phyloP scores from a whole-genome alignment of 208 protist species.

The Giardia duodenalis region DNA sequence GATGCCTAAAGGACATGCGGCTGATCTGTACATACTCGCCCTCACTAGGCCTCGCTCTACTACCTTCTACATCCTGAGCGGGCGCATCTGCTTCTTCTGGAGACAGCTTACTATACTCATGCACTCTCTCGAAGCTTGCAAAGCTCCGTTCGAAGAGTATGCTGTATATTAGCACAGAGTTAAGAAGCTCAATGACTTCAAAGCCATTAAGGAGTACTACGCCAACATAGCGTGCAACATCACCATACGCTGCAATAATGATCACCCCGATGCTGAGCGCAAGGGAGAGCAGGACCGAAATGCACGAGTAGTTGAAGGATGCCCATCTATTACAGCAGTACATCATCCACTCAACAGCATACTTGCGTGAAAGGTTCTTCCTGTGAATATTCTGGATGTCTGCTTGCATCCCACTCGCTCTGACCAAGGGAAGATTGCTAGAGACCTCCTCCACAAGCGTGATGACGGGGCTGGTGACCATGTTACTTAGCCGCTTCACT shows the following conservation, averaged over 20 bases:
- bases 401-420: background rate
- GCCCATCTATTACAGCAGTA: background rate
- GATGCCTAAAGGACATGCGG: conserved; percentile 40
- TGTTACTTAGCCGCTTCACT: background rate
- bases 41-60: background rate
- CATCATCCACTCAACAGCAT: background rate
- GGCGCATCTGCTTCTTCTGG: background rate
- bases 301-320: conserved; percentile 24
- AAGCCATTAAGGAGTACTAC: conserved; percentile 34
- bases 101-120: conserved; percentile 38
- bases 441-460: background rate
- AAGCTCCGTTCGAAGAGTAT: conserved; percentile 49
- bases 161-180: conserved; percentile 27
- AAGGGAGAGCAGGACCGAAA: conserved; percentile 8
- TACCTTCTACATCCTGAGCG: background rate
- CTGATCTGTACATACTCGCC: conserved; percentile 29
- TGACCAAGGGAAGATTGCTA: background rate
- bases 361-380: background rate
- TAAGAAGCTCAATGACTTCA: conserved; percentile 26
- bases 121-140: conserved; percentile 47
- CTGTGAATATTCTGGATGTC: background rate
- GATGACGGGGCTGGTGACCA: background rate
- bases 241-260: conserved; percentile 32
- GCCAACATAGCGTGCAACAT: conserved; percentile 20
- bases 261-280: conserved; percentile 34